phyloP scores from a whole-genome alignment of 225 moss, liverwort and hornwort genomes.

The Marchantia paleacea region DNA sequence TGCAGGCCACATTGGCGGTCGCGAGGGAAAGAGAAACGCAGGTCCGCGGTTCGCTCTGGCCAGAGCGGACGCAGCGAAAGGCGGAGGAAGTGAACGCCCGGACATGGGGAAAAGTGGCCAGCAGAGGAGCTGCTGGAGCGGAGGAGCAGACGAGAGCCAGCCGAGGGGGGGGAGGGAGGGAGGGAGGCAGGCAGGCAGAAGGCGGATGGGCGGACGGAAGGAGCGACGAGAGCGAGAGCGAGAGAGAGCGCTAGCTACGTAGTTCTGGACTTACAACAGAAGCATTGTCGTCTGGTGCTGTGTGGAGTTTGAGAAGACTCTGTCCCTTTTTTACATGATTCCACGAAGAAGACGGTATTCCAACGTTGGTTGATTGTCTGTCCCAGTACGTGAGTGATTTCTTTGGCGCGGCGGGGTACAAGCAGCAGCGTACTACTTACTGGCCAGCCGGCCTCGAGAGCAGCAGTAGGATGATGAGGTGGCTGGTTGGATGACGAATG shows the following conservation, averaged over 20 bases:
- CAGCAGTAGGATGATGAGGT: no score
- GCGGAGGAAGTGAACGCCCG: background rate
- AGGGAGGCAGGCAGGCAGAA: no score
- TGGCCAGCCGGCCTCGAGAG: background rate
- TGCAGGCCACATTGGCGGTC: background rate
- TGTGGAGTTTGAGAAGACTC: background rate
- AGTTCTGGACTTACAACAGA: background rate
- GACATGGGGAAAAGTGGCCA: background rate
- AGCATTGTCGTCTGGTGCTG: background rate
- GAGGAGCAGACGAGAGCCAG: background rate
- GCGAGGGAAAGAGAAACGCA: background rate
- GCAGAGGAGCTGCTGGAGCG: background rate
- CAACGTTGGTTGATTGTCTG: background rate
- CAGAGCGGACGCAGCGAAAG: constrained; percentile 14
- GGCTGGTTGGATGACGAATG: no score
- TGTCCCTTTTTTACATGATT: background rate
- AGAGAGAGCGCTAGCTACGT: background rate
- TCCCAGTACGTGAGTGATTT: background rate
- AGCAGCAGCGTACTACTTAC: background rate
- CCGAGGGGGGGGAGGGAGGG: background rate
- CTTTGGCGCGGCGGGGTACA: background rate
- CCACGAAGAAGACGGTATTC: background rate
- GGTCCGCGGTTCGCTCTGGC: background rate
- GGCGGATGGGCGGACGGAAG: background rate
- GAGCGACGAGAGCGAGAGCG: background rate